Evolutionary conservation across 805 yeast genomes (phyloP), one percentile per base, ranked within the genome.

Genomic region (Yamadazyma paraphyllophila): DNA sequence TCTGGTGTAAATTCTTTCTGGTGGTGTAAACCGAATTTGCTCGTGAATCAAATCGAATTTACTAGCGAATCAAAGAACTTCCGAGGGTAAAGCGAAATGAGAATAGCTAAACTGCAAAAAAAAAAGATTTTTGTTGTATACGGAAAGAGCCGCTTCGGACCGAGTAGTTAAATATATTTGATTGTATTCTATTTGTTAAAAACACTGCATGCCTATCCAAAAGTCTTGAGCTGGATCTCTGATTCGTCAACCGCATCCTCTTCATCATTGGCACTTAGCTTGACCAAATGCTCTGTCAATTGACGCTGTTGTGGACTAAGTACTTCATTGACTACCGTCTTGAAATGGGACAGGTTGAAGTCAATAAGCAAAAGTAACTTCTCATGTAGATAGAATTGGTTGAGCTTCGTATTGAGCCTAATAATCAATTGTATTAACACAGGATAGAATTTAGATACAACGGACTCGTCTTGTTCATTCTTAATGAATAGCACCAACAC

Each of bases 331-430:
- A 82, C 68, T 2, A 74, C 77, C 0, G 39, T 34, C 50, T 82
- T 83, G 65, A 84, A 83, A 7, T 66, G 57, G 1, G 57, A 63
- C 0, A 82, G 69, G 46, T 72, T 66, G 41, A 71, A 57, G 12
- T 66, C 62, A 12, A 82, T 68, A 45, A 85, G 62, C 7, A 68
- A 67, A 26, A 81, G 37, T 39, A 83, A 49, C 48, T 78, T 76
- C 11, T 67, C 71, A 47, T 74, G 80, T 5, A 76, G 55, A 39
- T 79, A 80, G 1, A 52, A 52, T 24, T 45, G 39, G 43, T 12
- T 63, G 3, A 66, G 33, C 1, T 36, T 37, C 0, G 47, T 47
- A 2, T 58, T 56, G 36, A 57, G 54, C 36, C 52, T 55, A 20
- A 78, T 51, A 48, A 80, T 49, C 45, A 69, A 50, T 44, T 75